Percentiles rank a stretch among this genome's conserved stretches.
These are phyloP conservation scores for Elasticomyces elasticus DNA, from an alignment of 495 filamentous ascomycete genomes.

Conservation along the genomic window DNA sequence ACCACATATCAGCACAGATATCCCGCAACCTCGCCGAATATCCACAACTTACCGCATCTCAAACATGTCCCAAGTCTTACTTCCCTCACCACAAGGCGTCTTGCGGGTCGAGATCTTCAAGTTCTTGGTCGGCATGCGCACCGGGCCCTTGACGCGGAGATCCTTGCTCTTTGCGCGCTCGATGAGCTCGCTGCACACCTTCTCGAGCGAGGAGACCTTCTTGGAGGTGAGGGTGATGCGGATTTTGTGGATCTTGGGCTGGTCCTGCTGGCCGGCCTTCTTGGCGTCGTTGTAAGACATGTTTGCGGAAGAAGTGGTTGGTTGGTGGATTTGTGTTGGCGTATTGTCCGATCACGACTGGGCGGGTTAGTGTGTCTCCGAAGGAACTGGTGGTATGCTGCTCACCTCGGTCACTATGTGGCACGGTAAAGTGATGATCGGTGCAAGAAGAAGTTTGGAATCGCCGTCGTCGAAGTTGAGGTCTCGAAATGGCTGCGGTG, in stretches of 20 bases:
- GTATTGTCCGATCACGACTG: conserved; percentile 49
- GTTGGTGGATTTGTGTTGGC: conserved; percentile 8
- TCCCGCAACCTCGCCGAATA: background rate
- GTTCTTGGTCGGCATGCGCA: conserved; percentile 96
- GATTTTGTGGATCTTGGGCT: conserved; percentile 94
- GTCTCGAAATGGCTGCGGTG: conserved; percentile 5
- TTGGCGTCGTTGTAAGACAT: conserved; percentile 76
- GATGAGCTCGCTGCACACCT: conserved; percentile 95
- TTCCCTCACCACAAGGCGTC: conserved; percentile 98
- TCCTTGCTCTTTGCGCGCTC: conserved; percentile 98
- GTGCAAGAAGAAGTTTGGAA: conserved; percentile 5
- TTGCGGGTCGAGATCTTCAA: conserved; percentile 91
- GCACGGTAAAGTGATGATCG: conserved; percentile 37
- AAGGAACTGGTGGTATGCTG: background rate
- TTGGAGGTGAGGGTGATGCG: conserved; percentile 92
- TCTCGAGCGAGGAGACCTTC: conserved; percentile 92
- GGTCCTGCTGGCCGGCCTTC: conserved; percentile 78
- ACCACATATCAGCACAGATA: background rate
- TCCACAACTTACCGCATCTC: conserved; percentile 77
- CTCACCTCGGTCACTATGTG: conserved; percentile 35
- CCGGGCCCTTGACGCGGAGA: conserved; percentile 95
- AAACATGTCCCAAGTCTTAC: conserved; percentile 98
- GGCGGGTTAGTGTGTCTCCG: background rate
- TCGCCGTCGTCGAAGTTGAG: background rate
- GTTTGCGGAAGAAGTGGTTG: conserved; percentile 11